Conservation (phyloP, 768 basidiomycete genomes). For the Lentinus tigrinus region DNA sequence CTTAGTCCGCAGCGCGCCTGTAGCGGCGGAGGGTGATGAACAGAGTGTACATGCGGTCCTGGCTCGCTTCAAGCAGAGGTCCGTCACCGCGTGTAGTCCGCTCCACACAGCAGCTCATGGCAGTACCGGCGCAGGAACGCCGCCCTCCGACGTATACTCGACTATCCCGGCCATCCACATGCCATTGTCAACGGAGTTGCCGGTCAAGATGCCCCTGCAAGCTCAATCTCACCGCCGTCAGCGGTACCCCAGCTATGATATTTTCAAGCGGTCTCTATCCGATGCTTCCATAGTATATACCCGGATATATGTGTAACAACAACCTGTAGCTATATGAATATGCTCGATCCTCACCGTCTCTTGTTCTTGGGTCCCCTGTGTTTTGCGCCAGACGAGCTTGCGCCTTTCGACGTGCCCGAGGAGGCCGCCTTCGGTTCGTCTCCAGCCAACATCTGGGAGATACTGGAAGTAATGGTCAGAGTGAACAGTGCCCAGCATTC, state of each 20-base stretch:
- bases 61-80: constrained; percentile 71
- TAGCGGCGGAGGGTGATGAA: constrained; percentile 27
- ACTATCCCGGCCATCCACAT: constrained; percentile 52
- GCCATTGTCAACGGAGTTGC: background rate
- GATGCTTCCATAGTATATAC: background rate
- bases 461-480: constrained; percentile 26
- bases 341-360: constrained; percentile 28
- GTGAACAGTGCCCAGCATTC: background rate
- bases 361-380: constrained; percentile 33
- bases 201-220: background rate
- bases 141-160: constrained; percentile 54
- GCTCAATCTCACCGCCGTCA: background rate
- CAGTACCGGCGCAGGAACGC: constrained; percentile 41
- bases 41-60: constrained; percentile 52
- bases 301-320: constrained; percentile 3
- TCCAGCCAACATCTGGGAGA: constrained; percentile 44
- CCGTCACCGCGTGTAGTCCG: constrained; percentile 1
- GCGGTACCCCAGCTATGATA: constrained; percentile 2
- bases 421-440: constrained; percentile 35
- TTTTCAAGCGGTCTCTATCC: background rate
- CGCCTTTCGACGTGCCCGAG: constrained; percentile 16
- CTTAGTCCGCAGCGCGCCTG: constrained; percentile 7
- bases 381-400: constrained; percentile 18
- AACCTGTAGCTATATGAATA: background rate
- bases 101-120: background rate